Evolutionary conservation across 768 basidiomycete species (phyloP), one percentile per base, ranked within the genome.

Genomic region (Pleurotus sapidus): DNA sequence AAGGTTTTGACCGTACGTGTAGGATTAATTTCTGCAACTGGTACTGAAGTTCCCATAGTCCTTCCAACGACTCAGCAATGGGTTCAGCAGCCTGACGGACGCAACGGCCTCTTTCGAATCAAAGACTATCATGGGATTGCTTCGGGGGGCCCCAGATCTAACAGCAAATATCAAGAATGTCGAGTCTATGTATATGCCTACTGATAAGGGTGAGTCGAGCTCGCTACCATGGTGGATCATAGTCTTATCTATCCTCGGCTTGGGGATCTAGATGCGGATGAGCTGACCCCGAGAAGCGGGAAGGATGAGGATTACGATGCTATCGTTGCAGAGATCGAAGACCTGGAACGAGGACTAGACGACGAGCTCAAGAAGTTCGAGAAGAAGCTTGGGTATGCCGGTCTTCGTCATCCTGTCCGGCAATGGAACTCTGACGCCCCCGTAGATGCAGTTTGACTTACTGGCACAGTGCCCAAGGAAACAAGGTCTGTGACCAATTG

Each of bases 281-380:
- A 89, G 60, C 79, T 98, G 2, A 73, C 92, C 15, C 97, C 97
- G 2, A 78, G 81, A 53, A 77, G 83, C n/a, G 95, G 95, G 20
- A 91, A 91, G 63, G 93, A 98, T 62, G 84, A 88, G 23, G 85
- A 77, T 42, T 98, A 93, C 63, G 96, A 98, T 67, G 78, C 75
- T 14, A 81, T 95, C 42, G 82, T 84, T 69, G 72, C 75, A 25
- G 89, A 90, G 63, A 94, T 97, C 39, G 66, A 70, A 2, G 78
- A 72, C 1, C 70, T 95, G 47, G 95, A 98, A 72, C 27, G 77
- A 40, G 80, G 81, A 46, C 77, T 99, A 34, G 83, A 93, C n/a
- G 73, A 73, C 5, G 77, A 87, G 47, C 73, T 95, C 56, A 80
- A 82, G 63, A 81, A 81, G 57, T 78, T 93, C 45, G 74, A 86